Evolutionary conservation across 208 protist species (phyloP), one percentile per base, ranked within the genome.

Genomic region (Acanthamoeba sp.): DNA sequence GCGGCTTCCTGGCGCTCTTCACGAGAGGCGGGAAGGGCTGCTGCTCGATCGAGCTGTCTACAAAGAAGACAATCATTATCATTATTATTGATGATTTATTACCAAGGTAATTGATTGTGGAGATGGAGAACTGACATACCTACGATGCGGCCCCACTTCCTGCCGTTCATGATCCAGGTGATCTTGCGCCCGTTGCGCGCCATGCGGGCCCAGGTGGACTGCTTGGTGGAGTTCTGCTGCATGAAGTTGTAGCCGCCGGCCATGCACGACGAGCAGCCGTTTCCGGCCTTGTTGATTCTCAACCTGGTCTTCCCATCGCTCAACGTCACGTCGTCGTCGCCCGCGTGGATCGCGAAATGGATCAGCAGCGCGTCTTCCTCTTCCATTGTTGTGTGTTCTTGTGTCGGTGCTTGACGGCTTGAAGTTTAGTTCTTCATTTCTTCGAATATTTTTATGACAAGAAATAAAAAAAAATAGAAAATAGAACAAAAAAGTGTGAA

Each of bases 111-210:
- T 24, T 7, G 20, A 50, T 55, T 16, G 42, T 55, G 29, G 42
- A 84, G 20, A 52, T 24, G 12, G 42, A 10, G 10, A 84, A 84
- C n/a, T n/a, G 16, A 84, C 10, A 14, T 29, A 71, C 62, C 62
- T 36, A 71, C 42, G 73, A 84, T 84, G 73, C 73, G 73, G 36
- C 73, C 73, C 73, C 73, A 84, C 27, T 52, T 6, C 9, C 38
- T 9, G 73, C 73, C 42, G 20, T 7, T 84, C 20, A 84, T 84
- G 34, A 84, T 84, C 73, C 73, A 84, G 10, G 73, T 84, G 73
- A 84, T 84, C 73, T 84, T 84, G 73, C 29, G 73, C 5, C 73
- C 73, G 14, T 84, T 16, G 5, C 73, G 34, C 6, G 73, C 73
- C 73, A 84, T 84, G 18, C 73, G 73, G 12, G 73, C 73, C 73